Evolutionary conservation across 192 early-diverging fungal genomes (phyloP), one percentile per base, ranked within the genome.

Genomic region (Coemansia sp.): DNA sequence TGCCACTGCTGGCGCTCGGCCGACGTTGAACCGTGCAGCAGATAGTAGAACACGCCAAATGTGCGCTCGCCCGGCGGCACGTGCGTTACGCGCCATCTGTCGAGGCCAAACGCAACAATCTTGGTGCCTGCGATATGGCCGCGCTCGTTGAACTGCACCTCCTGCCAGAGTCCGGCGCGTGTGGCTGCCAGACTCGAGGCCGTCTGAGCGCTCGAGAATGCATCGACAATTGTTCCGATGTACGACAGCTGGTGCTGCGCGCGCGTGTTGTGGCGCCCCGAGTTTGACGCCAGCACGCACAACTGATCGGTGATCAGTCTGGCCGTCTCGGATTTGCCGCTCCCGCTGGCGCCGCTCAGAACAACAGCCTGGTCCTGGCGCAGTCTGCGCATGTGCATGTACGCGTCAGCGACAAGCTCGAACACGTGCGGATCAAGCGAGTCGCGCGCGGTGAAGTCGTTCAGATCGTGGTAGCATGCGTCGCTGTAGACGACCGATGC

Each of bases 111-210:
- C n/a, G 90, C 85, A 9, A 94, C 71, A 15, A 88, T 67, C 75
- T 97, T 95, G 45, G 88, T 74, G 42, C 95, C 97, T 13, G 92
- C 74, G 63, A 99, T 85, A 22, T 89, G 87, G 39, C 95, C 94
- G 26, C 88, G 76, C 39, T 89, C 90, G 67, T 90, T 91, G 76
- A 92, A 99, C 85, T 99, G 95, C 68, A 94, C 85, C 79, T 97
- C 94, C 37, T 91, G 88, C 84, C 90, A 96, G 55, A 92, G 81
- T 12, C 91, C 90, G 45, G 86, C 90, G 22, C 90, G 87, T 15
- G 93, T 94, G 3, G 93, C 88, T 71, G 83, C 85, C 32, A 68
- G 79, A 64, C 91, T 91, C 52, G 84, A 70, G 13, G 67, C 42
- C 5, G 92, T 93, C 62, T 85, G 73, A 10, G 90, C 86, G 43